phyloP scores from a whole-genome alignment of 2,329 filamentous ascomycete species.

The Septoria petroselini region DNA sequence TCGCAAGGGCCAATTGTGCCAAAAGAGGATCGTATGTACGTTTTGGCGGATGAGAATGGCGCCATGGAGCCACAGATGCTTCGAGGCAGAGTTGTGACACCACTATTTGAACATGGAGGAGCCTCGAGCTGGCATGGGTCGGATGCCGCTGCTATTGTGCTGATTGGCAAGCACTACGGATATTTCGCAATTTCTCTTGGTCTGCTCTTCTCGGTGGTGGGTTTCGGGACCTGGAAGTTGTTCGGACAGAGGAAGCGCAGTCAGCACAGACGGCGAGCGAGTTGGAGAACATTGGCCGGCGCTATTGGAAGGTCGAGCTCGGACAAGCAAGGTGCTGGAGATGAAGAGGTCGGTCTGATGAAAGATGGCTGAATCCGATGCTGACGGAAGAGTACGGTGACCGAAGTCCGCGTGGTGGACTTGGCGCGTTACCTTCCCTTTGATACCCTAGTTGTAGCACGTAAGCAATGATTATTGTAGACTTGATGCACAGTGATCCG shows the following conservation, averaged over 20 bases:
- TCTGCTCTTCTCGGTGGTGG: background rate
- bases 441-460: background rate
- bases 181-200: slow-evolving; percentile 15
- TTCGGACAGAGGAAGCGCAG: slow-evolving; percentile 1
- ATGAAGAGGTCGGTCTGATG: slow-evolving; percentile 21
- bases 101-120: slow-evolving; percentile 31
- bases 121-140: slow-evolving; percentile 34
- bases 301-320: slow-evolving; percentile 14
- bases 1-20: slow-evolving; percentile 2
- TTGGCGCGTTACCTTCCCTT: background rate
- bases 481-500: too few species aligned
- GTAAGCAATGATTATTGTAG: too few species aligned
- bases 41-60: slow-evolving; percentile 29
- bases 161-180: slow-evolving; percentile 29
- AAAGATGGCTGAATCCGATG: slow-evolving; percentile 17
- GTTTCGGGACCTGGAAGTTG: slow-evolving; percentile 12
- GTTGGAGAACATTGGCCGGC: slow-evolving; percentile 12
- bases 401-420: too few species aligned
- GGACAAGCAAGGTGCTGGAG: slow-evolving; percentile 8
- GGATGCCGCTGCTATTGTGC: slow-evolving; percentile 29
- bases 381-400: background rate
- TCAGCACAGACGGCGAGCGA: slow-evolving; percentile 9
- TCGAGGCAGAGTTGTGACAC: slow-evolving; percentile 30
- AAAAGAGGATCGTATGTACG: slow-evolving; percentile 26
- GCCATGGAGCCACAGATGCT: slow-evolving; percentile 31